These are phyloP conservation scores for Gracilaria gracilis DNA, from an alignment of 23 red algal genomes.

Conservation along the genomic window DNA sequence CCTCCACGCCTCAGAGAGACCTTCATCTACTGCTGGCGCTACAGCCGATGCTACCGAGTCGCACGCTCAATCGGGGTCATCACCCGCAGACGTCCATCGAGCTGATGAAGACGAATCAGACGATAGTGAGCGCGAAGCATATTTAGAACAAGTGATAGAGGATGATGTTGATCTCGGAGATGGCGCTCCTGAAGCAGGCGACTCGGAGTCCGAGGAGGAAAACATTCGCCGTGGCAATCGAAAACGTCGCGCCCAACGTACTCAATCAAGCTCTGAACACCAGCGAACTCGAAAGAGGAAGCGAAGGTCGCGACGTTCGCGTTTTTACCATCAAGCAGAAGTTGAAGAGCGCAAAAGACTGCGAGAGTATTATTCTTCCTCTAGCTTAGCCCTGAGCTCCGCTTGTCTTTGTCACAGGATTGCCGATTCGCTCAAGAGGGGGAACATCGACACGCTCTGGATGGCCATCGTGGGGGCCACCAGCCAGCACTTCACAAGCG, in stretches of 20 bases:
- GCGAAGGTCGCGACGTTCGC: conserved; percentile 11
- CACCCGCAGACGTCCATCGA: neutral
- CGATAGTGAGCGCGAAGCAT: conserved; percentile 25
- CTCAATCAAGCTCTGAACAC: neutral
- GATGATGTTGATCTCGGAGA: conserved; percentile 46
- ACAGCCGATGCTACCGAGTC: neutral
- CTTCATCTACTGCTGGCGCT: neutral
- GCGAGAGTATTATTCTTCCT: conserved; percentile 57
- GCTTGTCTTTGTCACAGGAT: conserved; percentile 66
- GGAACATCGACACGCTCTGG: conserved; percentile 62
- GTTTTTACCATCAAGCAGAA: conserved; percentile 25
- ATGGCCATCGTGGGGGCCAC: conserved; percentile 73
- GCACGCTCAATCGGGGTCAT: neutral
- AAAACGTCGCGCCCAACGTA: neutral
- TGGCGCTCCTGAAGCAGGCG: neutral
- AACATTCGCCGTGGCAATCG: conserved; percentile 27
- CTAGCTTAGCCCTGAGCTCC: conserved; percentile 39
- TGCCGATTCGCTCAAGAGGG: conserved; percentile 20
- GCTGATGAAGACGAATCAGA: neutral
- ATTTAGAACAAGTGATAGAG: conserved; percentile 41
- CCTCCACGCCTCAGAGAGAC: neutral
- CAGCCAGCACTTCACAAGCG: conserved; percentile 54
- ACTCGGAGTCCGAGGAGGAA: conserved; percentile 11
- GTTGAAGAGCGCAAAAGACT: conserved; percentile 22
- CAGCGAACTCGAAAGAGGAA: conserved; percentile 17